Evolutionary conservation across 257 asterid genomes (phyloP), one percentile per base, ranked within the genome.

Genomic region (Nicotiana undulata): DNA sequence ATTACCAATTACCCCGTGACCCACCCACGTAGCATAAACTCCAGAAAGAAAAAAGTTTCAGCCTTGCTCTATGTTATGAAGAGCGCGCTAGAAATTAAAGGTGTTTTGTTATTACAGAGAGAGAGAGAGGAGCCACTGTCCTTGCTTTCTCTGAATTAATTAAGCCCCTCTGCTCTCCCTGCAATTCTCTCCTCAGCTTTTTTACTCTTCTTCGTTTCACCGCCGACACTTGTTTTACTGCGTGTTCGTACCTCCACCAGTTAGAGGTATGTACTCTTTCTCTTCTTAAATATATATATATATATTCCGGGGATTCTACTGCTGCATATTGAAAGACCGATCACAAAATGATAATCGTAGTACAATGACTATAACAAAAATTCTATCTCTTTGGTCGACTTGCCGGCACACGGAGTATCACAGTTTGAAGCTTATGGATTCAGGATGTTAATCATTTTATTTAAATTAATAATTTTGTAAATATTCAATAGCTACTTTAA

Each of bases 31-130:
- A 34, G 70, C 64, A 63, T 4, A n/a, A 16, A 29, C 6, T 9
- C 22, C 76, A 37, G 5, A 53, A 80, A 63, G 70, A 46, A 32
- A 75, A 16, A 55, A 75, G 80, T 12, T 34, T 76, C 64, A 64
- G 67, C 64, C 9, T 63, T 60, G 83, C 70, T 84, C 86, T 84
- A 86, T 79, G 84, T 26, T 29, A 26, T 26, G 28, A 26, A 26
- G 28, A 26, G 28, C 28, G 28, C 28, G 28, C 40, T 34, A 34
- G 40, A 34, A 34, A 34, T 34, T 34, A 34, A 34, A 34, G 40
- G 40, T 34, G 40, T 34, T 26, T 26, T 26, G 28, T 26, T 26
- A 26, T 26, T n/a, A n/a, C n/a, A n/a, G n/a, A n/a, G n/a, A n/a
- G n/a, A n/a, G 28, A 26, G 28, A 26, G 34, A 11, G 53, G 53